phyloP scores from a whole-genome alignment of 176 grass and related monocot genomes.

The Leersia perrieri region DNA sequence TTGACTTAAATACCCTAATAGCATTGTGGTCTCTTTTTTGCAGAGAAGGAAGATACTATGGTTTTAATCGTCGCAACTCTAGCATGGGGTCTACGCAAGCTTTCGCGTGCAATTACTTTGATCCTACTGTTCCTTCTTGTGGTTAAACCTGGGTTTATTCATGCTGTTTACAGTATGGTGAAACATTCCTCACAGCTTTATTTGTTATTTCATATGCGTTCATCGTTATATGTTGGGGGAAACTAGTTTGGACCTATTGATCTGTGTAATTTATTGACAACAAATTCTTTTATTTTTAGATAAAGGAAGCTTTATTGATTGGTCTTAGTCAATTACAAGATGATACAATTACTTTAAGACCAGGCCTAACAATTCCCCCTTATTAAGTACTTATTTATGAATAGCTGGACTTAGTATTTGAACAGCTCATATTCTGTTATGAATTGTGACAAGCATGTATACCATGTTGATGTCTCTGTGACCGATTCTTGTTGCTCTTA shows the following conservation, averaged over 20 bases:
- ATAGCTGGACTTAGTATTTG: neutral
- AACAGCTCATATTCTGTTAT: neutral
- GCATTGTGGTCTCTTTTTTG: conserved; percentile 25
- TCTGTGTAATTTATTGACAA: neutral
- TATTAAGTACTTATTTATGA: neutral
- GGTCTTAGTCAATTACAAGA: too few species aligned
- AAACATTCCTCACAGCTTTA: conserved; percentile 54
- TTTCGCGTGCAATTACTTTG: conserved; percentile 89
- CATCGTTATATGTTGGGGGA: neutral
- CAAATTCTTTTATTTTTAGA: too few species aligned
- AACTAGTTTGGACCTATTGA: neutral
- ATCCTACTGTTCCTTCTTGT: conserved; percentile 91
- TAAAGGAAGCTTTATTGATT: too few species aligned
- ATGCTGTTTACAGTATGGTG: conserved; percentile 96
- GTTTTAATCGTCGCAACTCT: conserved; percentile 90
- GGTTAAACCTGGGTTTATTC: conserved; percentile 93
- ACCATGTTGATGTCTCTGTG: neutral
- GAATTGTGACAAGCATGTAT: neutral
- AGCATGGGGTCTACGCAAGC: conserved; percentile 92
- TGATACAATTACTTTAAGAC: too few species aligned
- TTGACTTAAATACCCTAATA: conserved; percentile 15
- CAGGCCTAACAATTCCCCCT: neutral
- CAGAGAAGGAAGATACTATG: conserved; percentile 87
- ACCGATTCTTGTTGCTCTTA: neutral
- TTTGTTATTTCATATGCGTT: conserved; percentile 25